Evolutionary conservation across 1,284 basidiomycete species (phyloP).

Genomic region (Boletus semigastroideus): DNA sequence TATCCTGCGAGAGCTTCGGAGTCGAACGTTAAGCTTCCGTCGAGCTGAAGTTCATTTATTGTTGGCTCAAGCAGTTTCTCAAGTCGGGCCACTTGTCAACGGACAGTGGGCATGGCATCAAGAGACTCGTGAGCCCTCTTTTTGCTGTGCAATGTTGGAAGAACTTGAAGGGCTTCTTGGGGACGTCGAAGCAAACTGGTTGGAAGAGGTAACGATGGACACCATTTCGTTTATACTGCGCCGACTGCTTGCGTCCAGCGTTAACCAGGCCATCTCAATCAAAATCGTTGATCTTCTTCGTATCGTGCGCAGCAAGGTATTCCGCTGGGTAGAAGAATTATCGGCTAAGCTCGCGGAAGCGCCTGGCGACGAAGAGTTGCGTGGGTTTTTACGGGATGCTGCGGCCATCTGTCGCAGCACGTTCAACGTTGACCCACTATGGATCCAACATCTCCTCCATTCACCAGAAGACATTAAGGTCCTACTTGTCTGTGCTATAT

Average conservation of each 20-base stretch:
- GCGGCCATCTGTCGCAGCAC: slow-evolving; percentile 3
- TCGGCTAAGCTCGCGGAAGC: not conserved
- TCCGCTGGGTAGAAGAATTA: not conserved
- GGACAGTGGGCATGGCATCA: slow-evolving; percentile 35
- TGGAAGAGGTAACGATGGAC: slow-evolving; percentile 9
- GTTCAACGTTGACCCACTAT: not conserved
- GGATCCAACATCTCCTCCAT: not conserved
- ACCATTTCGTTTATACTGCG: slow-evolving; percentile 12
- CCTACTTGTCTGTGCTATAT: not conserved
- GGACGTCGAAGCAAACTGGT: slow-evolving; percentile 1
- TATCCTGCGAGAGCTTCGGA: slow-evolving; percentile 41
- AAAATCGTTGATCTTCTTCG: not conserved
- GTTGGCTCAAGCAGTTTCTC: not conserved
- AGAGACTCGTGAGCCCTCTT: slow-evolving; percentile 32
- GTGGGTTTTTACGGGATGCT: not conserved
- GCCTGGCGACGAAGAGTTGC: not conserved
- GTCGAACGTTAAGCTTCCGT: slow-evolving; percentile 37
- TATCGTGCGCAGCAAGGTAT: not conserved
- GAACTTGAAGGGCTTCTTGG: slow-evolving; percentile 30
- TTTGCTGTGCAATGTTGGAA: slow-evolving; percentile 35
- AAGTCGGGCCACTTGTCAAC: slow-evolving; percentile 33
- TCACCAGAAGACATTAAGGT: not conserved
- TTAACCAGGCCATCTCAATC: not conserved
- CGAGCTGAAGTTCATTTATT: slow-evolving; percentile 34
- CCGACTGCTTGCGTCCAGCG: slow-evolving; percentile 2